These are phyloP conservation scores for Serpula lacrymans DNA, from an alignment of 768 basidiomycete species.

Conservation along the genomic window DNA sequence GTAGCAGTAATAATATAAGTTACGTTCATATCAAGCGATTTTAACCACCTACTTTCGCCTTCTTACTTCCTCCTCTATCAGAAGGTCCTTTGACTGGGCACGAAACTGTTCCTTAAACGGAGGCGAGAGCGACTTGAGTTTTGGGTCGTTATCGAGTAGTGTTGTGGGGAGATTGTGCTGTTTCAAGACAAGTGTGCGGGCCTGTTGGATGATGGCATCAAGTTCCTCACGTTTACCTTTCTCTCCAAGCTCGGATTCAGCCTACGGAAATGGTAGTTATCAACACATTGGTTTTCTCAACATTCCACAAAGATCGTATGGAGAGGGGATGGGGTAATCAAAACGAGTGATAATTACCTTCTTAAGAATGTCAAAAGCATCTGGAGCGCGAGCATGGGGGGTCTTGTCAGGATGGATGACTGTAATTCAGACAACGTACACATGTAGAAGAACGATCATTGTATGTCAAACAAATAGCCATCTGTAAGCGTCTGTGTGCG, in stretches of 20 bases:
- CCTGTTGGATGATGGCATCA: constrained; percentile 74
- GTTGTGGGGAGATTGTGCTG: constrained; percentile 56
- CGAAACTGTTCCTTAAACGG: constrained; percentile 66
- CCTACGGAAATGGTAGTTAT: constrained; percentile 41
- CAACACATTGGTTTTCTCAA: not conserved
- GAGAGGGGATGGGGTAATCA: not conserved
- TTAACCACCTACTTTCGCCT: constrained; percentile 64
- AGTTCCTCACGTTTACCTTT: constrained; percentile 76
- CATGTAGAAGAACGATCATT: constrained; percentile 8
- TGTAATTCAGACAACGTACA: constrained; percentile 47
- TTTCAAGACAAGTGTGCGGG: constrained; percentile 67
- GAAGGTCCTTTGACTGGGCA: constrained; percentile 72
- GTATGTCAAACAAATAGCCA: constrained; percentile 1
- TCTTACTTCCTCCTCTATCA: constrained; percentile 89
- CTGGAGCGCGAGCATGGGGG: constrained; percentile 79
- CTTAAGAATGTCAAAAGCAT: constrained; percentile 92
- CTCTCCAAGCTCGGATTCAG: constrained; percentile 80
- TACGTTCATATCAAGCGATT: not conserved
- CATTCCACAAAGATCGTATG: not conserved
- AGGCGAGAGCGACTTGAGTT: constrained; percentile 50
- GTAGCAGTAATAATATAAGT: not conserved
- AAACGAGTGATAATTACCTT: constrained; percentile 52
- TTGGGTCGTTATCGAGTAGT: constrained; percentile 56
- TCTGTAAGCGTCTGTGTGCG: constrained; percentile 1
- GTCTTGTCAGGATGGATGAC: constrained; percentile 99